Evolutionary conservation across 495 filamentous ascomycete species (phyloP).

Genomic region (Aspergillus carlsbadensis): DNA sequence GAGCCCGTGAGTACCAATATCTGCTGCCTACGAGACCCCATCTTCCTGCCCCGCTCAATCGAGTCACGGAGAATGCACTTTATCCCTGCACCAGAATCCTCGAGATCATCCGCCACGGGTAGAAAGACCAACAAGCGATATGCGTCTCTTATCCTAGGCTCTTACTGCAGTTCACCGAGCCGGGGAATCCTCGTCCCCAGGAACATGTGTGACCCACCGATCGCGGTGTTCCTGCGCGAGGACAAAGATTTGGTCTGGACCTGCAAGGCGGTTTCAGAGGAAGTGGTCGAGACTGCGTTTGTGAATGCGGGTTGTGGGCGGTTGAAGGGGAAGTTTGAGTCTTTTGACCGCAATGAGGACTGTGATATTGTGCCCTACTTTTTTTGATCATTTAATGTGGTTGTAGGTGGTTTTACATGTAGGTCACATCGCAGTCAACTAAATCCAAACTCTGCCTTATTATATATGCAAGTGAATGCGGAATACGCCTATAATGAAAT

Average conservation of each 20-base stretch:
- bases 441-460: too few species aligned
- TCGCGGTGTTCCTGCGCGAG: neutral
- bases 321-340: constrained; percentile 1
- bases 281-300: neutral
- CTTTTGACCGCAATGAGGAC: neutral
- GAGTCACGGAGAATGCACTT: constrained; percentile 3
- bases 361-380: neutral
- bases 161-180: neutral
- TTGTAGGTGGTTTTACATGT: too few species aligned
- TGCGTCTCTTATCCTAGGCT: neutral
- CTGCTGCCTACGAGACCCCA: neutral
- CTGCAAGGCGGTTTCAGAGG: neutral
- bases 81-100: neutral
- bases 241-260: neutral
- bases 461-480: too few species aligned
- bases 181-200: neutral
- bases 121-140: neutral
- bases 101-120: neutral
- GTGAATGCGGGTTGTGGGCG: neutral
- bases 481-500: too few species aligned
- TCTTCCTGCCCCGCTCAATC: neutral
- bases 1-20: neutral
- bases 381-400: too few species aligned
- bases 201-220: neutral
- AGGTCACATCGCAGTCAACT: too few species aligned